These are phyloP conservation scores for Trichopus zeylanicus DNA, from an alignment of 116 monocot species.

Conservation along the genomic window DNA sequence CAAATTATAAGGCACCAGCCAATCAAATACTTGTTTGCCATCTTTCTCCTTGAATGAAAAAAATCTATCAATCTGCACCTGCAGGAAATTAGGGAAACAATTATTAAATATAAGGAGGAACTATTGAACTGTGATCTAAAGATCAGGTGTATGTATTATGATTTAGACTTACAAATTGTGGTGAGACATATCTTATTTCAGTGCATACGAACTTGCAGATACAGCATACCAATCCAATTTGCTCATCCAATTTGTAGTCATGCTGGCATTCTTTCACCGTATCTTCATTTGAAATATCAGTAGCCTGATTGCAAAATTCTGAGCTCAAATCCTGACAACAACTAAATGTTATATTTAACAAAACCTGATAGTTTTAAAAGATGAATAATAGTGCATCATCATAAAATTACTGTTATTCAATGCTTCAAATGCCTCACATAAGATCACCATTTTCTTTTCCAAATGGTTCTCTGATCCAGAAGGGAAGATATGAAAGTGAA, in stretches of 20 bases:
- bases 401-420: too few species aligned
- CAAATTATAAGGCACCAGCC: slow-evolving; percentile 7
- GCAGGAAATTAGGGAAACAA: slow-evolving; percentile 10
- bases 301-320: slow-evolving; percentile 1
- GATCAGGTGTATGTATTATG: background rate
- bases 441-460: too few species aligned
- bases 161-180: slow-evolving; percentile 50
- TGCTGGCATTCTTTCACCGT: slow-evolving; percentile 34
- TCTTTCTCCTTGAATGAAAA: slow-evolving; percentile 18
- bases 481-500: too few species aligned
- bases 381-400: too few species aligned
- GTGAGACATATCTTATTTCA: slow-evolving; percentile 48
- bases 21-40: background rate
- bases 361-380: too few species aligned
- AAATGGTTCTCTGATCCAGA: too few species aligned
- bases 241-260: slow-evolving; percentile 48
- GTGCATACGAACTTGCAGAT: slow-evolving; percentile 49
- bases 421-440: too few species aligned
- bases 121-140: background rate
- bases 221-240: slow-evolving; percentile 48
- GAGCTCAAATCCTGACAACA: slow-evolving; percentile 28
- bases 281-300: slow-evolving; percentile 11
- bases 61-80: slow-evolving; percentile 22
- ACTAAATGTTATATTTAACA: background rate
- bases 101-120: background rate